Conservation (phyloP, 169 alveolate species). For the Babesia bigemina region DNA sequence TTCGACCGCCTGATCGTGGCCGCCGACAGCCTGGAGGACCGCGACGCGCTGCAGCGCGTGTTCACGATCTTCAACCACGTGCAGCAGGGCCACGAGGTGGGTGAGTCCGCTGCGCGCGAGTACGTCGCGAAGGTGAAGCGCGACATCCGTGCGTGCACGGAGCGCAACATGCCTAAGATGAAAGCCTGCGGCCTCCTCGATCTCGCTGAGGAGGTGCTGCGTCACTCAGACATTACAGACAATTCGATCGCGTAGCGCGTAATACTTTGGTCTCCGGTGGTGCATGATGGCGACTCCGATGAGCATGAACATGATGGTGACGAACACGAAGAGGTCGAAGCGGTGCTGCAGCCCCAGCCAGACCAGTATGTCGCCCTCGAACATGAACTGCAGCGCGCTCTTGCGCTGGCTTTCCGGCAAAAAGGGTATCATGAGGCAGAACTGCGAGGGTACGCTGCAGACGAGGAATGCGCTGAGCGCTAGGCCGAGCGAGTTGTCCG, state of each 20-base stretch:
- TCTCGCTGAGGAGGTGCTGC: conserved; percentile 34
- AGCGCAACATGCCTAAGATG: conserved; percentile 32
- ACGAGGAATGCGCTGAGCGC: conserved; percentile 54
- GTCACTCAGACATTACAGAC: conserved; percentile 14
- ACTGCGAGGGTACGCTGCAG: conserved; percentile 60
- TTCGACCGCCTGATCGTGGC: conserved; percentile 31
- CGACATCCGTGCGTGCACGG: conserved; percentile 10
- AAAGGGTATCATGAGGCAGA: conserved; percentile 57
- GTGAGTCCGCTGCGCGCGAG: background rate
- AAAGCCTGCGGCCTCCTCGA: conserved; percentile 18
- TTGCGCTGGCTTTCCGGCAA: conserved; percentile 23
- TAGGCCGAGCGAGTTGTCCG: conserved; percentile 55
- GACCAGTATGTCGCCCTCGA: conserved; percentile 32
- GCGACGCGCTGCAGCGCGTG: conserved; percentile 33
- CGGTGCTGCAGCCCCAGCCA: conserved; percentile 59
- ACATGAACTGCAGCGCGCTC: conserved; percentile 24
- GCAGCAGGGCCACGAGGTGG: conserved; percentile 24
- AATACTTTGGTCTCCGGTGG: conserved; percentile 34
- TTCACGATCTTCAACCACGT: conserved; percentile 52
- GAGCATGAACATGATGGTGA: conserved; percentile 22
- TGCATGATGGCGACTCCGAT: conserved; percentile 39
- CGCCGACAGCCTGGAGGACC: conserved; percentile 29
- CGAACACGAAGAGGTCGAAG: conserved; percentile 38
- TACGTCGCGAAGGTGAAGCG: conserved; percentile 9
- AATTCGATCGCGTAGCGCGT: conserved; percentile 13